Percentiles rank a stretch among this genome's conserved stretches.
These are phyloP conservation scores for Rhynchospora pubera DNA, from an alignment of 176 grass and related monocot genomes.

Conservation along the genomic window DNA sequence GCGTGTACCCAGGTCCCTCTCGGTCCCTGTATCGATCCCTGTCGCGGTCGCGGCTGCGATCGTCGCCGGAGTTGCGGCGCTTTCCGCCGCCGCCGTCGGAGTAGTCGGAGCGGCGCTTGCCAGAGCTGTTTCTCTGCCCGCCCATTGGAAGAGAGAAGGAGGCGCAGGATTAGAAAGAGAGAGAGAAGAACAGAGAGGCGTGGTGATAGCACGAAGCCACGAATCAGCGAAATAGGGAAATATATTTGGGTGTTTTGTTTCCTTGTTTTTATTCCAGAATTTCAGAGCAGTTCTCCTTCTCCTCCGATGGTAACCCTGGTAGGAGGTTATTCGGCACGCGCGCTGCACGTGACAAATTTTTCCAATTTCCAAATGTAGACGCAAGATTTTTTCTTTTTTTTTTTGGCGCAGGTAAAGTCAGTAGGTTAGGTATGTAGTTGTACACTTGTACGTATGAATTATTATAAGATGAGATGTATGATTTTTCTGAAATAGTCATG, in stretches of 20 bases:
- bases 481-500: too few relatives aligned
- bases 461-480: too few relatives aligned
- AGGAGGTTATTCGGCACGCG: background rate
- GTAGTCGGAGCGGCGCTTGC: constrained; percentile 73
- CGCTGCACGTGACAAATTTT: background rate
- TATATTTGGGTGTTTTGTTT: background rate
- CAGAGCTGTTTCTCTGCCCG: constrained; percentile 66
- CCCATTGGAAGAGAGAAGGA: constrained; percentile 38
- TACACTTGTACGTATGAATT: too few relatives aligned
- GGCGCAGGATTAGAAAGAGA: background rate
- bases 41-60: constrained; percentile 42
- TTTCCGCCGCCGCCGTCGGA: constrained; percentile 72
- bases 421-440: too few relatives aligned
- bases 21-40: constrained; percentile 65
- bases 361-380: too few relatives aligned
- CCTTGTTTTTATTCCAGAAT: too few relatives aligned
- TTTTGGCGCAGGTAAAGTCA: too few relatives aligned
- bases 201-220: background rate
- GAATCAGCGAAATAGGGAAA: background rate
- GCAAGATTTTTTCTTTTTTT: too few relatives aligned
- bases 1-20: constrained; percentile 50
- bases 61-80: constrained; percentile 79
- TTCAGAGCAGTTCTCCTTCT: too few relatives aligned
- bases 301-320: background rate
- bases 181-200: background rate